Evolutionary conservation across 2,329 filamentous ascomycete species (phyloP), one percentile per base, ranked within the genome.

Genomic region (Aspergillus hortae): DNA sequence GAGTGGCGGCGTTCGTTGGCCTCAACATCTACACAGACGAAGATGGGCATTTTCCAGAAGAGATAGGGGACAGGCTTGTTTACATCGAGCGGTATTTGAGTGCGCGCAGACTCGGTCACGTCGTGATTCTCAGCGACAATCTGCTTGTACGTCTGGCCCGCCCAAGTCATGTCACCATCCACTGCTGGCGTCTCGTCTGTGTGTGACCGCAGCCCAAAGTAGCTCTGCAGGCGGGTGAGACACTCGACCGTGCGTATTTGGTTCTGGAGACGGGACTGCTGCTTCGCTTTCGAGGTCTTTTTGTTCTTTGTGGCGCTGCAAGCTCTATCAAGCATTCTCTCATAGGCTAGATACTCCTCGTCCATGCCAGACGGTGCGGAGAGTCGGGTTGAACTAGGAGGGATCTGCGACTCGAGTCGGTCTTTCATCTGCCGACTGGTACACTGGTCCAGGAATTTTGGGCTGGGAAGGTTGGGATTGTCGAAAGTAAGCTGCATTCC

Each of bases 11-110:
- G 72, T 68, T 99, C 94, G 52, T 86, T 89, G 1, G 87, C 85
- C 69, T 99, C 94, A 30, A 94, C 76, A 61, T 99, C 94, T 42
- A 97, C 77, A 56, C 82, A 84, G 53, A 96, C 77, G 60, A 96
- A 87, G 6, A 95, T 78, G 0, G 83, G 78, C n/a, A 78, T 74
- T 10, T 69, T 62, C 25, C 85, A 80, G 47, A 79, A 77, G 0
- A 67, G 53, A 53, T 77, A 79, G 0, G 77, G 76, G 2, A 71
- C 70, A 0, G 74, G 70, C 36, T 75, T 60, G n/a, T 69, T 66
- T 41, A 79, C 61, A 63, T 82, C 71, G 36, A 84, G 63, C 27
- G 9, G 27, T 2, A 62, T 67, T 25, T 53, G 61, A 6, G 70
- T 50, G 6, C 48, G 48, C 14, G 33, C 59, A 32, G n/a, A 12